Evolutionary conservation across 805 yeast genomes (phyloP), one percentile per base, ranked within the genome.

Genomic region (Yarrowia bubula): DNA sequence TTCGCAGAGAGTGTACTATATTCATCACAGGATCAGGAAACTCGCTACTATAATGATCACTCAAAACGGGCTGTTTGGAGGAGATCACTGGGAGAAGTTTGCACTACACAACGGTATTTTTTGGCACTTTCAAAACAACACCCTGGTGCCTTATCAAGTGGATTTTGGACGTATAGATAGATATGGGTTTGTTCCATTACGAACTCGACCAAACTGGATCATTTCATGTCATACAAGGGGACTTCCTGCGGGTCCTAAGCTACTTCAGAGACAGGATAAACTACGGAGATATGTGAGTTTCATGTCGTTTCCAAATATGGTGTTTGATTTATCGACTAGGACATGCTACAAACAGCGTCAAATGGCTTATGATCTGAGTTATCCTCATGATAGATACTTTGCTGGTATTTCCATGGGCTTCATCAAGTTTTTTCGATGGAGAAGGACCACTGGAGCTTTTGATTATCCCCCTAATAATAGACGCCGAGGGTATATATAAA

Each of bases 61-160:
- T 11, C 11, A 38, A 14, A 48, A 48, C 15, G 53, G 53, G 6
- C 53, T 48, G 9, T 48, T 48, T 48, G 53, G 53, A 33, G 53
- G 53, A 4, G 39, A 48, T 6, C 39, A 48, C 53, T 48, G 53
- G 53, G 53, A 48, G 10, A 48, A 48, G 22, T 48, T 48, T 48
- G 53, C 53, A 1, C 53, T 48, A 0, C 53, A 48, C 15, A 48
- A 48, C 15, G 53, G 53, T 11, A 14, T 48, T 6, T 33, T 48
- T 3, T 48, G 53, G 53, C 53, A 48, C 53, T 48, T 48, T 32
- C 39, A 48, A 7, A 32, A 33, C 39, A 13, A 17, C 28, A 10
- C 6, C 3, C 28, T 48, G 9, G 53, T 48, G 6, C 53, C 53
- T 10, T 48, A 48, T 14, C 53, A 48, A 39, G 11, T 48, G 7